phyloP scores from a whole-genome alignment of 768 basidiomycete species.

The Leccinum truebloodii region DNA sequence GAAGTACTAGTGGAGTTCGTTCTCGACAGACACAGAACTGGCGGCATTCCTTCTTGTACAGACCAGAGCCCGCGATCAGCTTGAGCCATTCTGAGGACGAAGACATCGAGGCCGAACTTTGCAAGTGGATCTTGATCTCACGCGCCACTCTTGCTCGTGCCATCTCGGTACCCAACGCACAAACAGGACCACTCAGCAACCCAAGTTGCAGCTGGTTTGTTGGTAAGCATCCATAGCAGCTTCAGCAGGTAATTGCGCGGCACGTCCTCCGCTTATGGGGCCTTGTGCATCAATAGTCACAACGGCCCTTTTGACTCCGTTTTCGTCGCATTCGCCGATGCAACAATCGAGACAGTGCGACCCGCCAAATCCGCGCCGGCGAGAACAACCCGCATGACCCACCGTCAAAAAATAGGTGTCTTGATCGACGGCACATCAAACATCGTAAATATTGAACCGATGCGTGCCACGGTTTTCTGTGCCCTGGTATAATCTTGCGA shows the following conservation, averaged over 20 bases:
- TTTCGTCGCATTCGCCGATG: constrained; percentile 43
- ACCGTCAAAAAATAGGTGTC: not conserved
- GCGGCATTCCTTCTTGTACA: not conserved
- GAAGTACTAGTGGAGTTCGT: not conserved
- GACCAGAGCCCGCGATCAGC: no score
- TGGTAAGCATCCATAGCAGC: constrained; percentile 64
- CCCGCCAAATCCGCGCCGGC: constrained; percentile 61
- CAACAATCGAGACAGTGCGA: constrained; percentile 55
- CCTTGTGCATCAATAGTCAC: constrained; percentile 46
- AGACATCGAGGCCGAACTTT: not conserved
- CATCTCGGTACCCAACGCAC: constrained; percentile 6
- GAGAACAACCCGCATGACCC: constrained; percentile 59
- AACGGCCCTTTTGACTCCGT: constrained; percentile 42
- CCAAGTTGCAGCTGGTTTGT: constrained; percentile 29
- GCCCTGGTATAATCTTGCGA: no score
- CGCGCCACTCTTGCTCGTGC: constrained; percentile 10
- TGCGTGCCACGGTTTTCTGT: no score
- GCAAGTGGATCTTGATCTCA: constrained; percentile 23
- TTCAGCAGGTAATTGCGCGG: constrained; percentile 64
- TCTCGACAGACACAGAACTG: not conserved
- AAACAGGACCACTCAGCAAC: no score
- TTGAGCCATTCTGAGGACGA: not conserved
- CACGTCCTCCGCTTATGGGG: constrained; percentile 31
- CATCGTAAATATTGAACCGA: no score
- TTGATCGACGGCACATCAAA: not conserved